Conservation (phyloP, 2,329 filamentous ascomycete genomes). For the Dendryphion nanum region DNA sequence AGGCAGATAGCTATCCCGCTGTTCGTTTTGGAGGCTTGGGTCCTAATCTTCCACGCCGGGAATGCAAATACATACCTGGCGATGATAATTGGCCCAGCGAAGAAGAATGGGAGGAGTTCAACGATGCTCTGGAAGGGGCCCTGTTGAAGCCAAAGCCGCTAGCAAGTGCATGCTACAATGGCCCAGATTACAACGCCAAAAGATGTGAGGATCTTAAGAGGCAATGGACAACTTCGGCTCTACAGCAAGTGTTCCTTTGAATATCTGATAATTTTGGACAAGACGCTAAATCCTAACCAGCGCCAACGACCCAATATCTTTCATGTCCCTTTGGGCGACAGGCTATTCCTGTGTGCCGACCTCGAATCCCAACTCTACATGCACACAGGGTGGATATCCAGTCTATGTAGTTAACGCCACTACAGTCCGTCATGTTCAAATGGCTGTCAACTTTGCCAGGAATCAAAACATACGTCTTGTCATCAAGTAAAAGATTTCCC, state of each 20-base stretch:
- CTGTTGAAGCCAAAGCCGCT: constrained; percentile 22
- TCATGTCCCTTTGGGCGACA: constrained; percentile 24
- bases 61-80: constrained; percentile 18
- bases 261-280: background rate
- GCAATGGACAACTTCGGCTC: constrained; percentile 14
- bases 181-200: constrained; percentile 14
- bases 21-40: constrained; percentile 13
- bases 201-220: constrained; percentile 15
- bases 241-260: constrained; percentile 14
- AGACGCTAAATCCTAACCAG: constrained; percentile 6
- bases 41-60: constrained; percentile 1
- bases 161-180: constrained; percentile 21
- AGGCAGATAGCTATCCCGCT: constrained; percentile 13
- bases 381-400: constrained; percentile 23
- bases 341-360: constrained; percentile 39
- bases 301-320: constrained; percentile 19
- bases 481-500: constrained; percentile 14
- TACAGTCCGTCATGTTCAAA: constrained; percentile 20
- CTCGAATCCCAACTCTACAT: constrained; percentile 21
- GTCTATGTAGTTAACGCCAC: constrained; percentile 24
- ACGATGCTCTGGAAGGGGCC: constrained; percentile 20
- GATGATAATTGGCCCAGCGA: constrained; percentile 22
- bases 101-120: constrained; percentile 19
- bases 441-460: constrained; percentile 22
- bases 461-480: constrained; percentile 17